phyloP scores from a whole-genome alignment of 768 basidiomycete genomes.

The Daedaleopsis nitida region DNA sequence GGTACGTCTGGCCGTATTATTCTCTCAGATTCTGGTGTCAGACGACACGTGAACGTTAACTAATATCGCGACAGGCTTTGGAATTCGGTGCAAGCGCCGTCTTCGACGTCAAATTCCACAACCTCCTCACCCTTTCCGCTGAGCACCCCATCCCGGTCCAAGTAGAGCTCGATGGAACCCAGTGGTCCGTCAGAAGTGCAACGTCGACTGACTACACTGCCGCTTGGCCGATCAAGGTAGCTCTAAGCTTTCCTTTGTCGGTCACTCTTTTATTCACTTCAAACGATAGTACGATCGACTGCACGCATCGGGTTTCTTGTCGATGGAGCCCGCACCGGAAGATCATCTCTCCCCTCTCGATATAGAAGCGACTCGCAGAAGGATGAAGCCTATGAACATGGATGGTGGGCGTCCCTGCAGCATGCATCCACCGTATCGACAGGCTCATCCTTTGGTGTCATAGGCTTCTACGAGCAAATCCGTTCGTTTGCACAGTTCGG shows the following conservation, averaged over 20 bases:
- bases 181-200: conserved; percentile 33
- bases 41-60: too few relatives aligned
- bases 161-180: conserved; percentile 22
- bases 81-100: conserved; percentile 36
- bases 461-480: not conserved
- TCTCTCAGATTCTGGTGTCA: not conserved
- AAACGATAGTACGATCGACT: conserved; percentile 10
- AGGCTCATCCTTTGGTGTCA: too few relatives aligned
- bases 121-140: conserved; percentile 28
- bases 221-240: conserved; percentile 8
- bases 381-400: conserved; percentile 1
- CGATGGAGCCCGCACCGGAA: not conserved
- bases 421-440: too few relatives aligned
- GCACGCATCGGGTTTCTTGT: conserved; percentile 13
- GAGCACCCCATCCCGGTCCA: conserved; percentile 24
- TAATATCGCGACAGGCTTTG: conserved; percentile 29
- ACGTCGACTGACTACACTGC: conserved; percentile 11
- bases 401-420: not conserved
- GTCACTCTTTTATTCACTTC: not conserved
- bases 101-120: conserved; percentile 30
- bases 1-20: conserved; percentile 25
- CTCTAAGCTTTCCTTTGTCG: not conserved
- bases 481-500: not conserved
- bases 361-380: not conserved
- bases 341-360: not conserved